Evolutionary conservation across 1,284 basidiomycete genomes (phyloP), one percentile per base, ranked within the genome.

Genomic region (Vanrija pseudolonga): DNA sequence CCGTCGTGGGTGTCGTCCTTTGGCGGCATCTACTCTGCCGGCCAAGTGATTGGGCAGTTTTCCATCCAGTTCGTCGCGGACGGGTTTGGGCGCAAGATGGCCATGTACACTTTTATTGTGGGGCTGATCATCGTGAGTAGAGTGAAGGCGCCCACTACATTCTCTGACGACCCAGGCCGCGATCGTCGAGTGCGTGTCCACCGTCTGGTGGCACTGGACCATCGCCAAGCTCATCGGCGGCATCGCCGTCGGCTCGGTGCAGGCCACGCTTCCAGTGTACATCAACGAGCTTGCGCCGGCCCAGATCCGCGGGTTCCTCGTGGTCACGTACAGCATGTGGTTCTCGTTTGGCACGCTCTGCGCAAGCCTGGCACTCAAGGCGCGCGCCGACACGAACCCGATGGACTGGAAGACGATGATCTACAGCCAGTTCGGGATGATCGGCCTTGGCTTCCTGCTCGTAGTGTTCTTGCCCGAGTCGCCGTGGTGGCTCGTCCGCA

Each of bases 401-500:
- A n/a, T n/a, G n/a, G n/a, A n/a, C n/a, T n/a, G n/a, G n/a, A n/a
- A n/a, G n/a, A n/a, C n/a, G 57, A 32, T 32, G 2, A 56, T 65
- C 40, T 63, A 63, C 56, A 63, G 62, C 11, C 64, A 70, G 50
- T 68, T 63, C 63, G 63, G 45, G 9, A 59, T 64, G 39, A 62
- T 66, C 55, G 65, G 61, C 4, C 17, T 59, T 12, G 49, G 63
- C 49, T 63, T 70, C 50, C 67, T 60, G 53, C 22, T 67, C 45
- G 45, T n/a, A n/a, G n/a, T n/a, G n/a, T n/a, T 67, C 51, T 38
- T 70, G 3, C 68, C 68, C 22, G 68, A 69, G 47, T 63, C 62
- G 1, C 66, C 66, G 2, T 67, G 60, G 66, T 70, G 68, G 66
- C 57, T 66, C 12, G 65, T 58, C 4, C 45, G 44, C 37, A 61